Conservation (phyloP, 2,329 filamentous ascomycete species). For the Aspergillus sp. region DNA sequence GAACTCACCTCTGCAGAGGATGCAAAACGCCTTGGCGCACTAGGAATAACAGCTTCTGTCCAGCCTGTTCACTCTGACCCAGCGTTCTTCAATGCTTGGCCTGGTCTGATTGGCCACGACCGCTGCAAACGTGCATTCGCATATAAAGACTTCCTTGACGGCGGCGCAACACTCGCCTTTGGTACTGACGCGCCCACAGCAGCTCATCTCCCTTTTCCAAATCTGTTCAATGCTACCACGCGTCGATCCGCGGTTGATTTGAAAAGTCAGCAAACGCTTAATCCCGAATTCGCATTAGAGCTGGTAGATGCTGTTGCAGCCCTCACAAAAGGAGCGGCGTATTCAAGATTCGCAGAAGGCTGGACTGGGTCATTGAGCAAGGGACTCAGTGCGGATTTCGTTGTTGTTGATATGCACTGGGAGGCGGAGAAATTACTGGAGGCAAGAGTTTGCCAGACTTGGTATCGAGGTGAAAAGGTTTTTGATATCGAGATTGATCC, state of each 20-base stretch:
- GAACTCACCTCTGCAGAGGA: slow-evolving; percentile 54
- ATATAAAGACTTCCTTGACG: slow-evolving; percentile 52
- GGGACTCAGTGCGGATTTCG: slow-evolving; percentile 50
- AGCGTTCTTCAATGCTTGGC: slow-evolving; percentile 53
- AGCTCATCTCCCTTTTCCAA: slow-evolving; percentile 48
- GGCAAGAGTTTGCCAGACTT: slow-evolving; percentile 48
- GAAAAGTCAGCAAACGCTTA: slow-evolving; percentile 40
- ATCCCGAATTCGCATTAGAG: slow-evolving; percentile 47
- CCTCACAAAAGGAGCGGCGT: slow-evolving; percentile 52
- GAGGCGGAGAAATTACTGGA: slow-evolving; percentile 43
- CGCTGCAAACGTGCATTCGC: slow-evolving; percentile 54
- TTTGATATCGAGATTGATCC: slow-evolving; percentile 18
- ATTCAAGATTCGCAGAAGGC: slow-evolving; percentile 50
- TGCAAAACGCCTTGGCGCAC: slow-evolving; percentile 48
- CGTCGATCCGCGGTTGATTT: slow-evolving; percentile 49
- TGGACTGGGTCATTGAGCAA: slow-evolving; percentile 42
- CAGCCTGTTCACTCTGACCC: slow-evolving; percentile 48
- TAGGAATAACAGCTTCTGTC: slow-evolving; percentile 50
- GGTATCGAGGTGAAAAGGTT: slow-evolving; percentile 45
- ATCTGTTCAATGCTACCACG: slow-evolving; percentile 56
- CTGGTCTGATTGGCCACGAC: slow-evolving; percentile 47
- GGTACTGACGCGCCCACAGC: slow-evolving; percentile 56
- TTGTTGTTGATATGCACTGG: slow-evolving; percentile 50
- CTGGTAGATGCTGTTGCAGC: slow-evolving; percentile 48
- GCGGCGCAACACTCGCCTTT: slow-evolving; percentile 50